Evolutionary conservation across 768 basidiomycete genomes (phyloP).

Genomic region (Leccinum variicolor): DNA sequence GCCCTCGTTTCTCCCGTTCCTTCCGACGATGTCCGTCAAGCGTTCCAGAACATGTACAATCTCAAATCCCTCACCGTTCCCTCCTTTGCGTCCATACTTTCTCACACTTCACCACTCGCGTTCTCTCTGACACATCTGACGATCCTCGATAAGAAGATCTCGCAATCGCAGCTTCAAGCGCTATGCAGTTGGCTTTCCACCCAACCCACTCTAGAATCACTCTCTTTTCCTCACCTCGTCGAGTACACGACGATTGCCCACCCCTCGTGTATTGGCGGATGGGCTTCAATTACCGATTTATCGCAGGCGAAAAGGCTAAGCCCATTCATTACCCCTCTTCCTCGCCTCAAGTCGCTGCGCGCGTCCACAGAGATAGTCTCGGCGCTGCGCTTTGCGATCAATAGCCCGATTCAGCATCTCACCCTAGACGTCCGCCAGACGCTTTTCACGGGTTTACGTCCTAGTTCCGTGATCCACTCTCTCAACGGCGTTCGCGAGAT

Average conservation of each 20-base stretch:
- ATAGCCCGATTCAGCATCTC: conserved; percentile 18
- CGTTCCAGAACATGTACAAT: conserved; percentile 29
- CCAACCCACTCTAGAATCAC: conserved; percentile 25
- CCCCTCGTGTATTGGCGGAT: conserved; percentile 7
- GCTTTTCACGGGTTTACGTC: conserved; percentile 28
- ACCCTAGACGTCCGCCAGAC: conserved; percentile 26
- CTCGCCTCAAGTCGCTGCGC: conserved; percentile 24
- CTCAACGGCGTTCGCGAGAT: conserved; percentile 27
- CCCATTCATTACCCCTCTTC: conserved; percentile 14
- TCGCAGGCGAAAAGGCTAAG: not conserved
- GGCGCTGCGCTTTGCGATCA: conserved; percentile 16
- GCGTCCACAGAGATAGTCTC: conserved; percentile 26
- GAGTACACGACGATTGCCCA: conserved; percentile 7
- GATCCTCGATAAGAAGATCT: conserved; percentile 26
- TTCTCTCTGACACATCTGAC: conserved; percentile 25
- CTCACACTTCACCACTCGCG: conserved; percentile 14
- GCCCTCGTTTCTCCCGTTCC: conserved; percentile 6
- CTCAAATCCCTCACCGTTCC: conserved; percentile 26
- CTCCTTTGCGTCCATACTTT: conserved; percentile 24
- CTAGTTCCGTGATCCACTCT: conserved; percentile 24
- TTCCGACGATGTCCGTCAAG: conserved; percentile 19
- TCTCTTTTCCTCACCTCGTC: conserved; percentile 26
- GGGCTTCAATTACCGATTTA: not conserved
- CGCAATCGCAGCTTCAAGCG: conserved; percentile 18
- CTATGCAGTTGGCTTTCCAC: conserved; percentile 24